These are phyloP conservation scores for Neoboletus magnificus DNA, from an alignment of 768 basidiomycete species.

Conservation along the genomic window DNA sequence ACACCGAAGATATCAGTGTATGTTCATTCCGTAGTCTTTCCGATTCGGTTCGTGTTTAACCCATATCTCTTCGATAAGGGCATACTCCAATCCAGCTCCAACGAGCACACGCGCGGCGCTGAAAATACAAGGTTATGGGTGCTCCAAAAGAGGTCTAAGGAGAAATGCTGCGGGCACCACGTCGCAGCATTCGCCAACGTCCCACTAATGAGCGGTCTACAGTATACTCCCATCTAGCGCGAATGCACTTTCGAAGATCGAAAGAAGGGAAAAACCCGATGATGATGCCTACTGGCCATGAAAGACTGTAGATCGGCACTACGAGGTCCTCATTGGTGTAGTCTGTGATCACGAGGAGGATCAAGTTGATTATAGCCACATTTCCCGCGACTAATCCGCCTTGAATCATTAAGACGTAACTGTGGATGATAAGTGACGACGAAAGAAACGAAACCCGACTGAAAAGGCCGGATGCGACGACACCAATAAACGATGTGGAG, in stretches of 20 bases:
- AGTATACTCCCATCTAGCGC: neutral
- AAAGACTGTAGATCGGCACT: constrained; percentile 55
- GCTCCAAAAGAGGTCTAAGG: too few relatives aligned
- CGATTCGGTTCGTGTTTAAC: too few relatives aligned
- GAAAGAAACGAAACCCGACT: constrained; percentile 33
- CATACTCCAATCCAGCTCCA: neutral
- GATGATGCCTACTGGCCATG: constrained; percentile 55
- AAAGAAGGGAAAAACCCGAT: constrained; percentile 47
- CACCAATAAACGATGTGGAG: too few relatives aligned
- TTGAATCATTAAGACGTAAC: constrained; percentile 12
- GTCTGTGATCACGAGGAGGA: constrained; percentile 29
- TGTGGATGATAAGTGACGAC: neutral
- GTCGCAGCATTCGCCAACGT: constrained; percentile 17
- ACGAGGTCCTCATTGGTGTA: constrained; percentile 9
- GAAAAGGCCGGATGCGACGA: constrained; percentile 42
- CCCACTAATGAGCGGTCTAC: constrained; percentile 22
- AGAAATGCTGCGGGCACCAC: constrained; percentile 10
- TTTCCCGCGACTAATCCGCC: constrained; percentile 66
- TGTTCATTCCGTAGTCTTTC: too few relatives aligned
- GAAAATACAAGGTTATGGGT: too few relatives aligned
- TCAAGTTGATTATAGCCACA: constrained; percentile 56
- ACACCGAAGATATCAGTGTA: neutral
- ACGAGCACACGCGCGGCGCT: too few relatives aligned
- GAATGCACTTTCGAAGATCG: too few relatives aligned
- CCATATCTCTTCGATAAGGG: constrained; percentile 20